Base-by-base conservation (phyloP, 495 filamentous ascomycete genomes). In the Lasiosphaeria hispida region DNA sequence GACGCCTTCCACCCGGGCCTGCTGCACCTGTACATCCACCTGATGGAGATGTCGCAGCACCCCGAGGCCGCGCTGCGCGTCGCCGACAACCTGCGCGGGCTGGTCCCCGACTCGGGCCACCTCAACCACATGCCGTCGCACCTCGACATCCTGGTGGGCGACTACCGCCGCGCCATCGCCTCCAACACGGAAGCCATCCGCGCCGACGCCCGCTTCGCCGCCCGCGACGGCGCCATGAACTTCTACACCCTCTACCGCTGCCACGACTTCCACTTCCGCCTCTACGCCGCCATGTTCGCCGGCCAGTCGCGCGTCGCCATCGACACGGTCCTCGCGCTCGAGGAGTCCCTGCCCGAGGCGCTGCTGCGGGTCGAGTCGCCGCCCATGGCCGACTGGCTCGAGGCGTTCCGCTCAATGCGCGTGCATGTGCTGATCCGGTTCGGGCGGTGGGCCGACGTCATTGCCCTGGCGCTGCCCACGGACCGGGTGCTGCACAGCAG, bases 41-140 rank as follows among this genome's bases (percentile, higher is more conserved):
- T 88, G 11, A 87, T 87, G 82, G 86, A 90, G 63, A 89, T 89
- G 86, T 89, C 85, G 3, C 59, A 67, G 0, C 76, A 76, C 1
- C 87, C 87, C 0, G 86, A 88, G 53, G 65, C 60, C 5, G 86
- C 82, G 0, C 67, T 89, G 2, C 67, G 69, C 1, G 74, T 75
- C 6, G 84, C 86, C 0, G 80, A 87, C 53, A 73, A 76, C 41
- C 77, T 90, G 2, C 81, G 85, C 2, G 78, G 77, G 0, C 75
- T 89, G 1, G 78, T 86, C 0, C 86, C 87, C 0, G 84, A 88
- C 52, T 76, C 83, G 0, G 87, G 87, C 4, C 87, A 90, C 63
- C 74, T 90, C n/a, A 78, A 84, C 47, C 87, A 90, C 61, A 90
- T 90, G 87, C 86, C 86, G 0, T 80, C 79, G 0, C 87, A 90